Evolutionary conservation across 441 rosid genomes (phyloP), one percentile per base, ranked within the genome.

Genomic region (Arabidopsis hybrid): DNA sequence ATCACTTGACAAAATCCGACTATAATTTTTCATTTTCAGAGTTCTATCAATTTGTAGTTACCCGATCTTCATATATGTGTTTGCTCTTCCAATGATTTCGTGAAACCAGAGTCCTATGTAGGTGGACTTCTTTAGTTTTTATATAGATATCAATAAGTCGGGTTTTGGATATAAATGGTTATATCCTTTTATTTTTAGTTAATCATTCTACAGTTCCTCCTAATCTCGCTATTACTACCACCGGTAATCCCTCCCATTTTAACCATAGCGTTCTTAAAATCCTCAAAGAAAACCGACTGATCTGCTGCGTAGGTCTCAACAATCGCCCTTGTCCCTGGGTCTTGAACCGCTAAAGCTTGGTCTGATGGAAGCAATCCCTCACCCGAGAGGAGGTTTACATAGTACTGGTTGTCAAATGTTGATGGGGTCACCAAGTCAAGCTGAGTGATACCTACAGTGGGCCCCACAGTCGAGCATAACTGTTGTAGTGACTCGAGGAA

Each of bases 371-470:
- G 95, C 81, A 89, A 76, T 14, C 99, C 97, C 50, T 92, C 85
- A 0, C 91, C 91, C 0, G 93, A 89, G 65, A 92, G 74, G 51
- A 94, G 93, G 73, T 94, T 94, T 35, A 88, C 64, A 16, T 78
- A 89, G 83, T 94, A 91, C 68, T 88, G 98, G 66, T 89, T 94
- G 74, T 94, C 97, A 9, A 94, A 94, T 0, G 91, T 90, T 5
- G 87, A 83, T 0, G 96, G 98, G 0, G 92, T 92, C 9, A 75
- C 90, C 38, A 87, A 72, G 84, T 92, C 99, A 0, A 89, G 97
- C 3, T 83, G 86, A 4, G 91, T 91, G 7, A 86, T 73, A 1
- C 71, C 80, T 1, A 82, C 49, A 63, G 74, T 21, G n/a, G 76
- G 65, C 39, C 58, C 71, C 0, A 83, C 77, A 2, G 42, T 75